A percentile compares a stretch with the other conserved stretches of the same genome.
Evolutionary conservation across 306 rosid genomes (phyloP).

Genomic region (barrel medic (Medicago truncatula)): DNA sequence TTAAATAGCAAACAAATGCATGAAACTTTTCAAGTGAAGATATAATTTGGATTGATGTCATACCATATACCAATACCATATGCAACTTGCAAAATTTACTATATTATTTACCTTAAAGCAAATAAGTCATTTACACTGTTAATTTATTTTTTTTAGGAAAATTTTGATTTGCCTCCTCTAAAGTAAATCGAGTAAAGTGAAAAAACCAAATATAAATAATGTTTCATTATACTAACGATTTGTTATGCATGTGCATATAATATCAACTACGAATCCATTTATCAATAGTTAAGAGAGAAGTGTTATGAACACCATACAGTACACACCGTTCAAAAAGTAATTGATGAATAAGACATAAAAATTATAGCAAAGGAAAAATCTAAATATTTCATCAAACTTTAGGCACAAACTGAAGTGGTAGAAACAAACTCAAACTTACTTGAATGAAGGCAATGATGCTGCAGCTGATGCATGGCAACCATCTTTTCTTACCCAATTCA

Average conservation of each 20-base stretch:
- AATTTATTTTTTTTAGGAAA: neutral
- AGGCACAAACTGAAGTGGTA: neutral
- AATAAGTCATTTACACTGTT: neutral
- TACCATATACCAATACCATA: neutral
- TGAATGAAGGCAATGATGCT: constrained; percentile 49
- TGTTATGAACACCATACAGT: too few species aligned
- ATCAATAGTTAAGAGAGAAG: too few species aligned
- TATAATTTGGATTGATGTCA: neutral
- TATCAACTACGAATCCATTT: too few species aligned
- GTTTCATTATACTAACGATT: neutral
- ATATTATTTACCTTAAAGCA: neutral
- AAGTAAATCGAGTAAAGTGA: neutral
- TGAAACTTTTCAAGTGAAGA: too few species aligned
- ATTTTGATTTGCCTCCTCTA: neutral
- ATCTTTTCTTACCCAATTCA: constrained; percentile 43
- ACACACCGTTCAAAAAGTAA: too few species aligned
- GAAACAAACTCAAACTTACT: constrained; percentile 46
- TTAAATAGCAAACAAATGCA: too few species aligned
- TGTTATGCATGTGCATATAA: neutral
- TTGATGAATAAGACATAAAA: neutral
- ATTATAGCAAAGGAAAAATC: neutral
- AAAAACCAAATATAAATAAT: neutral
- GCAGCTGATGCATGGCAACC: constrained; percentile 42
- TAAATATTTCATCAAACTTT: neutral
- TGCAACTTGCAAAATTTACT: neutral